Conservation (phyloP, 2,329 filamentous ascomycete genomes). For the Cryphonectria carpinicola region DNA sequence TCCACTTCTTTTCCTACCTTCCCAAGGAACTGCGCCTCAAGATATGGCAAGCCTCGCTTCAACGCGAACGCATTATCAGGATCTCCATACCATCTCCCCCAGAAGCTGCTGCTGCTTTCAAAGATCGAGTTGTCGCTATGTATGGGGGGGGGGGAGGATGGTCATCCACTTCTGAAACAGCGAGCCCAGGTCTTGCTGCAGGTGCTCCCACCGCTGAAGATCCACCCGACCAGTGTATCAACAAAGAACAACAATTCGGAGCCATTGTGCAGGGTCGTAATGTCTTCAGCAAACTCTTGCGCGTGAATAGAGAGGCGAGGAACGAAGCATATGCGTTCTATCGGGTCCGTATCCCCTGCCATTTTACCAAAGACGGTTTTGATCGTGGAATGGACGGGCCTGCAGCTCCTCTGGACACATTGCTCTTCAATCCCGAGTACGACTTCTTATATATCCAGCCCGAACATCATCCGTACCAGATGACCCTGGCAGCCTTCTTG, state of each 20-base stretch:
- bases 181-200: neutral
- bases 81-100: neutral
- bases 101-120: neutral
- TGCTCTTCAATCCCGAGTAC: neutral
- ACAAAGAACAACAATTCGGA: neutral
- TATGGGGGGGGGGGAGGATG: neutral
- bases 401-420: neutral
- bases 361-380: neutral
- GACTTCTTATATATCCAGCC: neutral
- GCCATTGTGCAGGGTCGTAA: neutral
- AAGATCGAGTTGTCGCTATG: neutral
- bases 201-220: neutral
- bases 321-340: conserved; percentile 2
- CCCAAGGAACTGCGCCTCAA: conserved; percentile 4
- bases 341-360: neutral
- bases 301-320: conserved; percentile 1
- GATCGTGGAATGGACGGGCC: neutral
- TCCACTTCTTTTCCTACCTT: conserved; percentile 3
- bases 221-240: neutral
- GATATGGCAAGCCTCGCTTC: conserved; percentile 1
- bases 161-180: neutral
- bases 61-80: conserved; percentile 5
- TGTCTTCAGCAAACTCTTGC: neutral
- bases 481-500: conserved; percentile 1
- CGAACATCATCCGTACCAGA: neutral